Conservation (phyloP, 1,284 basidiomycete genomes). For the Ceratorhiza oryzae-sativae region DNA sequence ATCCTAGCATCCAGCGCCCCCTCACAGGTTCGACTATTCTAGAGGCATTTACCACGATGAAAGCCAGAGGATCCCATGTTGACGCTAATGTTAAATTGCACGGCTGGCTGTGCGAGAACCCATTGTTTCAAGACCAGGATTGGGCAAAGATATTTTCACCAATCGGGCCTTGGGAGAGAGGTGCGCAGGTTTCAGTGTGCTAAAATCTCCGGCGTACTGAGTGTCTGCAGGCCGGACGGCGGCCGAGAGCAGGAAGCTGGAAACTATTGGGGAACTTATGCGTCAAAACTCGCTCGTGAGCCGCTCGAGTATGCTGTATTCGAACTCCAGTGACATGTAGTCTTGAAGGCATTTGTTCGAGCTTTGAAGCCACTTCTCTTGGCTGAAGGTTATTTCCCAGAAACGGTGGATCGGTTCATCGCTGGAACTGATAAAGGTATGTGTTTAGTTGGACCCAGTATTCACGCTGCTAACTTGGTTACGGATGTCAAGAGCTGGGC, state of each 20-base stretch:
- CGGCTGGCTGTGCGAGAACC: constrained; percentile 33
- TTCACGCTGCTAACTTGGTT: not conserved
- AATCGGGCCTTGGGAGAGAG: constrained; percentile 40
- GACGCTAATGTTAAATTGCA: constrained; percentile 39
- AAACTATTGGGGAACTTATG: constrained; percentile 38
- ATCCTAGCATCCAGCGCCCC: not conserved
- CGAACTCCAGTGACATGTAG: not conserved
- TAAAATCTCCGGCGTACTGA: not conserved
- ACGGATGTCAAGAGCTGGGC: not conserved
- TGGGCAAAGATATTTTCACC: constrained; percentile 38
- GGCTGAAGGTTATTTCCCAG: constrained; percentile 7
- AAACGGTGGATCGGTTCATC: constrained; percentile 34
- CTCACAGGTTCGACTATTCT: not conserved
- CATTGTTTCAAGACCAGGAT: constrained; percentile 36
- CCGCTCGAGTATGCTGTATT: not conserved
- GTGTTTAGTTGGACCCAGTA: not conserved
- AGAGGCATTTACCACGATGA: constrained; percentile 38
- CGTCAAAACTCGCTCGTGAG: constrained; percentile 37
- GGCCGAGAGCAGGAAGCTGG: constrained; percentile 35
- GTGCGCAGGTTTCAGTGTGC: not conserved
- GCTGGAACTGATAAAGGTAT: constrained; percentile 31
- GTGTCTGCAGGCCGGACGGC: constrained; percentile 20
- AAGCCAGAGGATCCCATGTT: constrained; percentile 36
- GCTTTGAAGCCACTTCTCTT: constrained; percentile 38
- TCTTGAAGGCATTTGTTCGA: constrained; percentile 19